phyloP scores from a whole-genome alignment of 306 rosid species.

The Gastrolobium bilobum region DNA sequence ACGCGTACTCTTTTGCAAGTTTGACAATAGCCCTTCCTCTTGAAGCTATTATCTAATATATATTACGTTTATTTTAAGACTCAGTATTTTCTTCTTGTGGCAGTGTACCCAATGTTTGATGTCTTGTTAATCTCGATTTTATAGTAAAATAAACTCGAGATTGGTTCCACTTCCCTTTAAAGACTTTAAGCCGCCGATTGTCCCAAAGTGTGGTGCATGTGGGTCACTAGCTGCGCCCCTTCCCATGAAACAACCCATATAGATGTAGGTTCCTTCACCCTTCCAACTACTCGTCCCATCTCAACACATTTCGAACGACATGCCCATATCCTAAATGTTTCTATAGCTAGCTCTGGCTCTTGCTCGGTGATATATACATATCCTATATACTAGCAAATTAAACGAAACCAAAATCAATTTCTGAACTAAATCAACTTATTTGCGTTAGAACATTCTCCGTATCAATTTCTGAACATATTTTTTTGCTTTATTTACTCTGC shows the following conservation, averaged over 20 bases:
- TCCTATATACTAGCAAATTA: not conserved
- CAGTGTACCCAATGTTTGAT: conserved; percentile 43
- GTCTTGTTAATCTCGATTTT: conserved; percentile 31
- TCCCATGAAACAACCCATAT: conserved; percentile 41
- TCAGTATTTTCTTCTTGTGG: conserved; percentile 5
- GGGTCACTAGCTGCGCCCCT: conserved; percentile 38
- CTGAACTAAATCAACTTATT: not conserved
- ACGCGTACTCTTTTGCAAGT: not conserved
- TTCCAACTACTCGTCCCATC: not conserved
- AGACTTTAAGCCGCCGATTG: conserved; percentile 35
- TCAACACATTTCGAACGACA: conserved; percentile 32
- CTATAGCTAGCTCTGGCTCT: not conserved
- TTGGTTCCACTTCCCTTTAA: conserved; percentile 38
- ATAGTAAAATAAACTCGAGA: conserved; percentile 37
- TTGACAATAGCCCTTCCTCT: conserved; percentile 24
- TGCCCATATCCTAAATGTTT: conserved; percentile 29
- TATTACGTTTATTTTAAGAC: conserved; percentile 45
- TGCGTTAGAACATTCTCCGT: not conserved
- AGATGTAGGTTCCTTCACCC: conserved; percentile 7
- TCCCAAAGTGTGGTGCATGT: conserved; percentile 53
- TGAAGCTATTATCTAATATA: conserved; percentile 8
- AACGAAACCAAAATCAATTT: conserved; percentile 26
- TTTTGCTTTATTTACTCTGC: not conserved
- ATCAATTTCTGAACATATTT: not conserved
- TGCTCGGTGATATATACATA: not conserved